Conservation (phyloP, 2,329 filamentous ascomycete species). For the Sordariomycetes sp. region DNA sequence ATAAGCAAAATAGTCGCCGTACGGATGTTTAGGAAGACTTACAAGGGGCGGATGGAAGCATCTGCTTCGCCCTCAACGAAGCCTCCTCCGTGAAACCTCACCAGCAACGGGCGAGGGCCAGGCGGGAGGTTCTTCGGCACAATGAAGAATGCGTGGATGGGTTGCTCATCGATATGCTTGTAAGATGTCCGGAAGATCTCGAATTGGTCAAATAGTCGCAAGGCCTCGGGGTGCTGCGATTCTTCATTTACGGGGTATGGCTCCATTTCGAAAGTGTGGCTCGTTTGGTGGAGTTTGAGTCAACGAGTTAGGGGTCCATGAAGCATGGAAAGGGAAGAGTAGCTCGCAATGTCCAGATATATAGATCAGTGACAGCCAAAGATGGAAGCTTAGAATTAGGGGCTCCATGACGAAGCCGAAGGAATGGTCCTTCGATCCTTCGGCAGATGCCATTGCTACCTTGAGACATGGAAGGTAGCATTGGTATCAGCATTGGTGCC, state of each 20-base stretch:
- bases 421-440: no score
- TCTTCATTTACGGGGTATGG: not conserved
- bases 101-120: not conserved
- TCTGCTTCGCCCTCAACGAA: conserved; percentile 1
- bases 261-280: not conserved
- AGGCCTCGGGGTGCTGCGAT: not conserved
- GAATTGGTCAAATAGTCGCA: not conserved
- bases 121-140: not conserved
- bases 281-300: no score
- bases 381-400: no score
- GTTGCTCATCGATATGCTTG: not conserved
- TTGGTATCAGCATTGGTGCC: no score
- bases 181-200: not conserved
- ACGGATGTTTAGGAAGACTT: not conserved
- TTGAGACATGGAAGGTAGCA: no score
- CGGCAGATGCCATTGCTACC: no score
- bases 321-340: no score
- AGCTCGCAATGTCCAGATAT: no score
- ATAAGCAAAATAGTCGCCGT: not conserved
- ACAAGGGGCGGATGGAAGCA: conserved; percentile 2
- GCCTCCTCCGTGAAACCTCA: not conserved
- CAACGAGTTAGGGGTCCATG: no score
- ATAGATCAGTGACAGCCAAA: no score
- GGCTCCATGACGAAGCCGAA: no score
- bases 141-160: conserved; percentile 2